A percentile compares a stretch with the other conserved stretches of the same genome.
Conservation (phyloP, 495 filamentous ascomycete species). For the Aspergillus affinis region DNA sequence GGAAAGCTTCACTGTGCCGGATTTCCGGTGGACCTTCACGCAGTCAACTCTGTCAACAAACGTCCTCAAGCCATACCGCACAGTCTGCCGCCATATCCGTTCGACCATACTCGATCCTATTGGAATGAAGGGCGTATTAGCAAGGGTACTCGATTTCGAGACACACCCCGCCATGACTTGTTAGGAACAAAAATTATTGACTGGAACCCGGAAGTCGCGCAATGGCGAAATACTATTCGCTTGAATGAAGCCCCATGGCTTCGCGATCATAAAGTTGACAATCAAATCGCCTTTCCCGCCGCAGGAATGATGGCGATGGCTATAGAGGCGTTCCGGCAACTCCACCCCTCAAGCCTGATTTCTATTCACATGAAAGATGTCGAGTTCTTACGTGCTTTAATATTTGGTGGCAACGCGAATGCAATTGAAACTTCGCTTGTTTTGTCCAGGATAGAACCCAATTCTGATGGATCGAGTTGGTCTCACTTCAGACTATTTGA, state of each 20-base stretch:
- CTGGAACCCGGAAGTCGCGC: slow-evolving; percentile 16
- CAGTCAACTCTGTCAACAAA: slow-evolving; percentile 21
- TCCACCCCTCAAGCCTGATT: too few species aligned
- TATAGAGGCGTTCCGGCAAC: slow-evolving; percentile 36
- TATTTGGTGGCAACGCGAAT: not conserved
- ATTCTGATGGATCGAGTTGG: not conserved
- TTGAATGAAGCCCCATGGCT: slow-evolving; percentile 38
- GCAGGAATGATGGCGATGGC: slow-evolving; percentile 41
- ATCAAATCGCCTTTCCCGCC: slow-evolving; percentile 32
- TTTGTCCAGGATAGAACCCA: slow-evolving; percentile 1
- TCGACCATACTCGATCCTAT: slow-evolving; percentile 34
- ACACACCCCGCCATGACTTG: slow-evolving; percentile 18
- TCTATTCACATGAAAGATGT: not conserved
- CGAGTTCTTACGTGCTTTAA: not conserved
- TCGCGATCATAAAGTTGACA: slow-evolving; percentile 31
- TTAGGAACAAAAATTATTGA: slow-evolving; percentile 23
- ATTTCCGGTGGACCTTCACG: slow-evolving; percentile 17
- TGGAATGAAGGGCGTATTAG: slow-evolving; percentile 17
- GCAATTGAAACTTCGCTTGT: not conserved
- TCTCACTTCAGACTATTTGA: slow-evolving; percentile 1
- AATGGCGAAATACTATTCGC: slow-evolving; percentile 31
- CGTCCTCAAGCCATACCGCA: slow-evolving; percentile 16
- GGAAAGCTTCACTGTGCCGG: too few species aligned
- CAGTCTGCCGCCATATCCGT: slow-evolving; percentile 46
- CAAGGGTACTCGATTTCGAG: slow-evolving; percentile 10